These are phyloP conservation scores for Cystofilobasidium capitatum DNA, from an alignment of 768 basidiomycete genomes.

Conservation along the genomic window DNA sequence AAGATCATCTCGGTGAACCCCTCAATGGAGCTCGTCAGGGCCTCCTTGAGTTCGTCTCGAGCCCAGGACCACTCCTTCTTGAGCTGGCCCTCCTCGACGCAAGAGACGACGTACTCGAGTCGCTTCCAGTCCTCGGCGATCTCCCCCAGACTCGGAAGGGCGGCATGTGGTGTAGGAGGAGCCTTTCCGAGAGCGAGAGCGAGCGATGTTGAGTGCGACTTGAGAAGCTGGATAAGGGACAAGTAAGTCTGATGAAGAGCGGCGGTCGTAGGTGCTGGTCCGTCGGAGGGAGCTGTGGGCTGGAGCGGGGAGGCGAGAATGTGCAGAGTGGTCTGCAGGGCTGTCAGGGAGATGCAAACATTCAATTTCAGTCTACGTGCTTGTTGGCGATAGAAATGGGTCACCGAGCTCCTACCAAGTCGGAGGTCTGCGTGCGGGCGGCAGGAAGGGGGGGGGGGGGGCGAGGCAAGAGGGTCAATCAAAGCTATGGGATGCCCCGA, in stretches of 20 bases:
- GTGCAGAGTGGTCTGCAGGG: neutral
- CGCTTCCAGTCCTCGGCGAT: slow-evolving; percentile 1
- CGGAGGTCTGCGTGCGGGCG: no score
- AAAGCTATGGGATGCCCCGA: no score
- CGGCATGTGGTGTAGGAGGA: slow-evolving; percentile 18
- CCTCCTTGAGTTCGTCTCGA: slow-evolving; percentile 6
- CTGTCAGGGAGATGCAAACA: slow-evolving; percentile 7
- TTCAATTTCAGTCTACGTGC: no score
- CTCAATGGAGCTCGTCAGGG: neutral
- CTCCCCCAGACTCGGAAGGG: slow-evolving; percentile 18
- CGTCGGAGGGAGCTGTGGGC: neutral
- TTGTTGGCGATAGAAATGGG: no score
- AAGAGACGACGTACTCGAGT: slow-evolving; percentile 5
- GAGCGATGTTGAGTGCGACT: slow-evolving; percentile 17
- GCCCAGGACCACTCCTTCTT: slow-evolving; percentile 12
- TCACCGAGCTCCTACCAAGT: no score
- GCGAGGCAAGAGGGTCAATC: no score
- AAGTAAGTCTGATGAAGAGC: neutral
- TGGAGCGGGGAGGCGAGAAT: neutral
- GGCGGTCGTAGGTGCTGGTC: neutral
- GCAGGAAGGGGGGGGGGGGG: no score
- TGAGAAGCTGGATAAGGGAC: slow-evolving; percentile 21
- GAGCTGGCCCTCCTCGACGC: neutral
- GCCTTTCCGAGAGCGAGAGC: slow-evolving; percentile 19
- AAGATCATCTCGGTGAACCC: neutral